Evolutionary conservation across 495 filamentous ascomycete species (phyloP), one percentile per base, ranked within the genome.

Genomic region (Cercophora scortea): DNA sequence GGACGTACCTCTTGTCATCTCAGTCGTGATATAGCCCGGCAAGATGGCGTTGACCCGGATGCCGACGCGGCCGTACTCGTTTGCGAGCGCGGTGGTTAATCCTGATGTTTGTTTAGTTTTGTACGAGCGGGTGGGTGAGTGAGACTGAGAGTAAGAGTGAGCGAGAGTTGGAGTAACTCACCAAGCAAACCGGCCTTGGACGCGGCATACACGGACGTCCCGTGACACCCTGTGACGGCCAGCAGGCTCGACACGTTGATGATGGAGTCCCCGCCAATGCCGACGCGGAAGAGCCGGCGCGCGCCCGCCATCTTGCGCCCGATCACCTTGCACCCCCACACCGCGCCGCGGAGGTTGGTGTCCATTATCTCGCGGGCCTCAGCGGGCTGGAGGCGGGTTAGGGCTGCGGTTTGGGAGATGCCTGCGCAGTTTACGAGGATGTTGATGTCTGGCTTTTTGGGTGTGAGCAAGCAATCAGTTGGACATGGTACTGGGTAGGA

Each of bases 21-120:
- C 75, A 6, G 88, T 90, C 19, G 83, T 71, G 52, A 93, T 85
- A 69, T 90, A 94, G 12, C 89, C 89, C 1, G 89, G 89, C n/a
- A 89, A 63, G 51, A 95, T 82, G 5, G 81, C 85, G 68, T 94
- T 95, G 32, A 86, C 86, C 15, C 89, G 73, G 45, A 92, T 75
- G 9, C 76, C 71, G 32, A 69, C 65, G 16, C 61, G 61, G 2
- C 76, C 83, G 3, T 82, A 66, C 57, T 93, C 89, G 17, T 72
- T 74, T 11, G 86, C 80, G 5, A 93, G 61, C 13, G 87, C 79
- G 32, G 85, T 73, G 0, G 89, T 92, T 35, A 95, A 67, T 39
- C 78, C 82, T 44, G 40, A 44, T 8, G 34, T 38, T 8, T 16
- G 35, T 15, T 10, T 12, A 11, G 15, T 9, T 32, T 33, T 25